Conservation (phyloP, 352 stramenopile genomes). For the Phytophthora cactorum region DNA sequence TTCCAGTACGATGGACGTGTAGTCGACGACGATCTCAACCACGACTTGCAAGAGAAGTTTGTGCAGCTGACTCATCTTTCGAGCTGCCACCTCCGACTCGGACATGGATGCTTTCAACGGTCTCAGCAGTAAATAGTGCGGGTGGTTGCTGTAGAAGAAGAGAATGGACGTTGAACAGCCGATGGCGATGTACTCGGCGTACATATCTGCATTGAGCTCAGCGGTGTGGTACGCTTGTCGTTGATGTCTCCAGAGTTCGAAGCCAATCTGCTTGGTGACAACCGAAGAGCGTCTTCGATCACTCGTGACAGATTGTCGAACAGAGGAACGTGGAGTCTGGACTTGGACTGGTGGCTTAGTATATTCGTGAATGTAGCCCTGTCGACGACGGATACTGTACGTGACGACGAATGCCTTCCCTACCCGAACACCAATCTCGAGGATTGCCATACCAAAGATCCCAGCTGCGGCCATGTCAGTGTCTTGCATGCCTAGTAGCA, state of each 20-base stretch:
- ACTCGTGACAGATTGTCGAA: conserved; percentile 5
- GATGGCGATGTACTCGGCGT: conserved; percentile 56
- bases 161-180: conserved; percentile 42
- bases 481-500: conserved; percentile 38
- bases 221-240: conserved; percentile 32
- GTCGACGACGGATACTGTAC: conserved; percentile 24
- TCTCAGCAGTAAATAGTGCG: conserved; percentile 32
- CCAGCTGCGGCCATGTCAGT: conserved; percentile 31
- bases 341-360: conserved; percentile 12
- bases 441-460: conserved; percentile 34
- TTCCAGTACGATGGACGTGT: conserved; percentile 37
- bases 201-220: conserved; percentile 44
- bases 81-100: conserved; percentile 1
- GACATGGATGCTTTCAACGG: conserved; percentile 10
- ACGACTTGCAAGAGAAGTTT: conserved; percentile 29
- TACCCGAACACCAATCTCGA: conserved; percentile 41
- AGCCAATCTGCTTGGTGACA: conserved; percentile 20
- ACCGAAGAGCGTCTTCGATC: conserved; percentile 14
- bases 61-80: conserved; percentile 18
- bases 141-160: conserved; percentile 42
- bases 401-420: conserved; percentile 35
- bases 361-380: conserved; percentile 14
- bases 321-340: conserved; percentile 2
- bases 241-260: conserved; percentile 31
- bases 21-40: conserved; percentile 33